Evolutionary conservation across 257 asterid species (phyloP), one percentile per base, ranked within the genome.

Genomic region (Plectranthus barbatus): DNA sequence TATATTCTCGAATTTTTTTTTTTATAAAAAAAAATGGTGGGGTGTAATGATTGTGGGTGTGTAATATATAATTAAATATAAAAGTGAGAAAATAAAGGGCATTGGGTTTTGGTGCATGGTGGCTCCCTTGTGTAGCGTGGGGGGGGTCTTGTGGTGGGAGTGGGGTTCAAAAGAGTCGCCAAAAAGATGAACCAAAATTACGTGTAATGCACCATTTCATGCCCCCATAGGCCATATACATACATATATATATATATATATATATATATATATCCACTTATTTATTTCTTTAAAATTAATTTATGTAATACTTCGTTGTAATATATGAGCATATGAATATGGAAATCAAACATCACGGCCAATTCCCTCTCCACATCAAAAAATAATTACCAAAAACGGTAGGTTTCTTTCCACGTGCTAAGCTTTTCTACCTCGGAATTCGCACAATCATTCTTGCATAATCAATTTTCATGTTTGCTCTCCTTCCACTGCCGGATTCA

Each of bases 51-150:
- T 5, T 42, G 48, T 14, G 48, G 13, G 39, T 17, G 7, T 41
- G 6, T 7, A 1, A 41, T 21, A 12, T 54, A 36, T 31, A 31
- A 31, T 2, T 31, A 31, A 31, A 31, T 31, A 17, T 47, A 17
- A 46, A 46, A 17, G 17, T 26, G 31, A 15, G 7, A 1, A 18
- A 17, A 17, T 46, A 17, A 42, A 42, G 17, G 48, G 17, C 48
- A 42, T 49, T 42, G 50, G 54, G 45, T 37, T 15, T 49, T 31
- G 34, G 51, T 45, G 48, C 48, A n/a, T 42, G 66, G 75, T 55
- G 50, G 70, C 70, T 70, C 61, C 75, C 45, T 55, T 54, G 41
- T 60, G 55, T 62, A 24, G n/a, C n/a, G n/a, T n/a, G n/a, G n/a
- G n/a, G 42, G 73, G 63, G 26, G 3, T 57, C 33, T 36, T 46